Evolutionary conservation across 2,329 filamentous ascomycete species (phyloP).

Genomic region (Falciphora oryzae): DNA sequence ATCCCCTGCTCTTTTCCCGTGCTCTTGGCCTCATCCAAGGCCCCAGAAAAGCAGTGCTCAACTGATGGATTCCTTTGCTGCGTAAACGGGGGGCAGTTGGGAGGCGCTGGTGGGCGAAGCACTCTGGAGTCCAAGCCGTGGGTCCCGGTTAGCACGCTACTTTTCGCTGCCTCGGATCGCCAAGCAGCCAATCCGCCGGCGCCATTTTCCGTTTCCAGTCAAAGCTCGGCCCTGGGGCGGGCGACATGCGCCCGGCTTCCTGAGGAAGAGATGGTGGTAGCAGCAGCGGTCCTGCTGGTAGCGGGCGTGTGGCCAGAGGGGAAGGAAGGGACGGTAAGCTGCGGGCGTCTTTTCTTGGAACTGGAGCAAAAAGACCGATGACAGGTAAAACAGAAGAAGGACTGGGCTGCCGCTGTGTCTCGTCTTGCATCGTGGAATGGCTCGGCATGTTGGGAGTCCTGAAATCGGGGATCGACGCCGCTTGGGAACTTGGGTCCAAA

Average conservation of each 20-base stretch:
- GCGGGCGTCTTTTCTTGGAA: not conserved
- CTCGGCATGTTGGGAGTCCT: not conserved
- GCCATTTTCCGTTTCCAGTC: not conserved
- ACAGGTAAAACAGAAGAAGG: not conserved
- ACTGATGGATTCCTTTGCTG: not conserved
- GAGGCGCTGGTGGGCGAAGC: no score
- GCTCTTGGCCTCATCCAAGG: not conserved
- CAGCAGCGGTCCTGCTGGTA: not conserved
- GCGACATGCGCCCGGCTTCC: not conserved
- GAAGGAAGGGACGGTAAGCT: not conserved
- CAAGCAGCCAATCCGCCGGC: not conserved
- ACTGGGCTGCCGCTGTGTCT: not conserved
- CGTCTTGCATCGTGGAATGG: not conserved
- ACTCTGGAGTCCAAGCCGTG: not conserved
- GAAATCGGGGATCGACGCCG: not conserved
- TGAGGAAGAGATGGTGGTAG: not conserved
- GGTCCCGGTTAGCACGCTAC: not conserved
- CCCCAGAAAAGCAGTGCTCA: no score
- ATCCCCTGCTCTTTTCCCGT: not conserved
- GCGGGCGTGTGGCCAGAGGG: no score
- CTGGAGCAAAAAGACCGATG: not conserved
- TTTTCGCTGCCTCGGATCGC: not conserved
- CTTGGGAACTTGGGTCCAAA: not conserved
- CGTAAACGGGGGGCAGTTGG: no score
- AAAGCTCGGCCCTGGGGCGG: not conserved